Percentiles rank a stretch among this genome's conserved stretches.
These are phyloP conservation scores for Microbotryum saponariae DNA, from an alignment of 1,284 basidiomycete genomes.

Conservation along the genomic window DNA sequence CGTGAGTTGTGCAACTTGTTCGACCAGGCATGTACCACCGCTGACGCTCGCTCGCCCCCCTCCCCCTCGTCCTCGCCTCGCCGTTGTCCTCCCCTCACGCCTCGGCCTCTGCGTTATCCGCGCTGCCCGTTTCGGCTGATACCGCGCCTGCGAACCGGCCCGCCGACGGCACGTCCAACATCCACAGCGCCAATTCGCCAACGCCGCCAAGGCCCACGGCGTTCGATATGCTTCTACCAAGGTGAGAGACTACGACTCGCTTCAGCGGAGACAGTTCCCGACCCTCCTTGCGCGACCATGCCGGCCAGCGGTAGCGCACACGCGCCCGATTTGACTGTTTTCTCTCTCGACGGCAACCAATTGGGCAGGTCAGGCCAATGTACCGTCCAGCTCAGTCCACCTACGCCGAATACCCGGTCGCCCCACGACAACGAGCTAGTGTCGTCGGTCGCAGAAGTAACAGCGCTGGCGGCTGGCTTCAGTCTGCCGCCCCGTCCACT, in stretches of 20 bases:
- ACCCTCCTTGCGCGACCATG: neutral
- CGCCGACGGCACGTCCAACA: no score
- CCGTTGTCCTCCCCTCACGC: neutral
- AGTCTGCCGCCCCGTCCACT: no score
- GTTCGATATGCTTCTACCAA: conserved; percentile 15
- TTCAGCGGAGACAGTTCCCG: neutral
- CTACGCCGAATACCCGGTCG: no score
- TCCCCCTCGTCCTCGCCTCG: neutral
- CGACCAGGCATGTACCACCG: no score
- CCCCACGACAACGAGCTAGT: no score
- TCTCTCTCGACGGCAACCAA: neutral
- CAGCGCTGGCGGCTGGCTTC: no score
- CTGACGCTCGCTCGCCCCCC: neutral
- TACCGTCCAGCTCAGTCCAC: no score
- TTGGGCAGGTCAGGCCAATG: neutral
- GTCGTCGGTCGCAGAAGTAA: no score
- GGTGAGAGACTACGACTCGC: neutral
- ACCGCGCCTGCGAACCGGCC: neutral
- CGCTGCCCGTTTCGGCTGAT: neutral
- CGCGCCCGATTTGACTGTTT: neutral
- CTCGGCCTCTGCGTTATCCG: neutral
- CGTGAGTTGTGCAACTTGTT: neutral
- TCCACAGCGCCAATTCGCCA: conserved; percentile 5
- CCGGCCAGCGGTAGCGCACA: neutral
- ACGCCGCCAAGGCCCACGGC: conserved; percentile 5